Evolutionary conservation across 495 filamentous ascomycete species (phyloP).

Genomic region (Daldinia vernicosa): DNA sequence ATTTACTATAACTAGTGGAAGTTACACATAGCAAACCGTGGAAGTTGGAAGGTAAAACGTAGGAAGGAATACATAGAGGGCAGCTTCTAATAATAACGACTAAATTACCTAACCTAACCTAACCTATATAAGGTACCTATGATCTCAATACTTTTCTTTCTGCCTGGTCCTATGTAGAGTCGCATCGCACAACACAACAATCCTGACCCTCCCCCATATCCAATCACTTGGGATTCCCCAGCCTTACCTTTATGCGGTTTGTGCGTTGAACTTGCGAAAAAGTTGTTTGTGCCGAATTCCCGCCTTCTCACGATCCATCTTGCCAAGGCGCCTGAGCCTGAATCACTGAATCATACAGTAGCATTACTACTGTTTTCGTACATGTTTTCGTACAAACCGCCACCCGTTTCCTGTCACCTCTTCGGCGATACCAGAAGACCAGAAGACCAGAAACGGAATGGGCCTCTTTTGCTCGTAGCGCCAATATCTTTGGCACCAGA

Average conservation of each 20-base stretch:
- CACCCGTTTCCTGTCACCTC: not conserved
- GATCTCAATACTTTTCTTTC: not conserved
- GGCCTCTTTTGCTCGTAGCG: not conserved
- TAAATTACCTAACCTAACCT: no score
- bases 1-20: no score
- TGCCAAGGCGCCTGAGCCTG: not conserved
- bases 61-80: not conserved
- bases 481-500: not conserved
- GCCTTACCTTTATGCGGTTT: not conserved
- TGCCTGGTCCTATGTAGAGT: not conserved
- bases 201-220: not conserved
- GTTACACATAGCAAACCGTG: no score
- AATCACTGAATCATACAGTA: slow-evolving; percentile 1
- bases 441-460: slow-evolving; percentile 1
- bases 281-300: not conserved
- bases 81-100: not conserved
- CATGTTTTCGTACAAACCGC: not conserved
- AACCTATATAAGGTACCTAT: no score
- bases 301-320: not conserved
- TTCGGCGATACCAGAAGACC: not conserved
- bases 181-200: not conserved
- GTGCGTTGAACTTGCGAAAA: not conserved
- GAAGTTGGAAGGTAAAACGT: no score
- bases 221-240: slow-evolving; percentile 3
- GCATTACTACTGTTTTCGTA: slow-evolving; percentile 1